Percentiles rank a stretch among this genome's conserved stretches.
Conservation (phyloP, 768 basidiomycete genomes). For the Chalciporus piperatus region DNA sequence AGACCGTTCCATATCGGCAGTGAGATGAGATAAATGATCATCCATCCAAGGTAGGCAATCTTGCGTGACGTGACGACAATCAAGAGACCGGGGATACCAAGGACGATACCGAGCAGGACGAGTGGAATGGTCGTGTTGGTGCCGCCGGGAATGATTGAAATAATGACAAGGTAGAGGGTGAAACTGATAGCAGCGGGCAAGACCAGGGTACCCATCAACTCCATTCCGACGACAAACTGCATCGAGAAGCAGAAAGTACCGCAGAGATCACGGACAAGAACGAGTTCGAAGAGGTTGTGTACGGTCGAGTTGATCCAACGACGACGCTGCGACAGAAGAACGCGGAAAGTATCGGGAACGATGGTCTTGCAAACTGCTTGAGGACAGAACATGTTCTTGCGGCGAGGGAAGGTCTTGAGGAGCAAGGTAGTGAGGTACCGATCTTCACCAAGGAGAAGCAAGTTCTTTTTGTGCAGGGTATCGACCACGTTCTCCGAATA, state of each 20-base stretch:
- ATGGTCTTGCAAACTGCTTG: conserved; percentile 99
- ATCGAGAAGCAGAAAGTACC: conserved; percentile 99
- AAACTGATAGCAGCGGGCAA: conserved; percentile 97
- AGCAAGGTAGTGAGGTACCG: conserved; percentile 96
- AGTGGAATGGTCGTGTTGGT: conserved; percentile 85
- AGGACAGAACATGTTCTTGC: conserved; percentile 98
- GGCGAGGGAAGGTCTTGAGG: conserved; percentile 98
- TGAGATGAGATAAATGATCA: conserved; percentile 89
- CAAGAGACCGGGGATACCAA: conserved; percentile 92
- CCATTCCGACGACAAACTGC: conserved; percentile 99
- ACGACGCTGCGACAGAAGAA: conserved; percentile 92
- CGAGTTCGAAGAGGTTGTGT: conserved; percentile 93
- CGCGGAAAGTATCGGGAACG: conserved; percentile 93
- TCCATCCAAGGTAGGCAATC: conserved; percentile 94
- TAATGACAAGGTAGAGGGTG: conserved; percentile 90
- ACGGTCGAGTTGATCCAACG: conserved; percentile 99
- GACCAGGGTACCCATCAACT: conserved; percentile 92
- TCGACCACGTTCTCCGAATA: conserved; percentile 99
- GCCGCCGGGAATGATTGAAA: conserved; percentile 79
- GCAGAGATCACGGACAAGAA: conserved; percentile 96
- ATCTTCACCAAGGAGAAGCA: conserved; percentile 97
- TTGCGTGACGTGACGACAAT: conserved; percentile 97
- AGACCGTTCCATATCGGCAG: conserved; percentile 97
- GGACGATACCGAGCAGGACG: conserved; percentile 87
- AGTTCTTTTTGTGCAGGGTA: conserved; percentile 98